Base-by-base conservation (phyloP, 371 early-diverging fungal genomes). In the Saksenaea oblongispora region DNA sequence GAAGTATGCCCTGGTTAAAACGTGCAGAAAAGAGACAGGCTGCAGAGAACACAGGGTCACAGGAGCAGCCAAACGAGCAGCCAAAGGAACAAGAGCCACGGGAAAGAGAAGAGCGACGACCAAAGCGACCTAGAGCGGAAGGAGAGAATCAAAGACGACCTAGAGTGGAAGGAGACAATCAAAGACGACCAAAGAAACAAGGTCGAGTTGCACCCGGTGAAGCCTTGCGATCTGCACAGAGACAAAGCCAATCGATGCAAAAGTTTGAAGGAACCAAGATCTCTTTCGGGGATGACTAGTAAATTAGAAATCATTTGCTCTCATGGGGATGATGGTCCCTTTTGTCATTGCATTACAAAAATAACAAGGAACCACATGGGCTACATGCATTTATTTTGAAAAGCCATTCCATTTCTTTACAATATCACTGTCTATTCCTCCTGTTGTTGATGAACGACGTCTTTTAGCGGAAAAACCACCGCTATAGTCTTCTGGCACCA, bases 211-310 rank as follows among this genome's bases (percentile, higher is more conserved):
- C 78, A 35, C 75, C 84, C 53, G 85, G 84, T 26, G 70, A 77
- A 34, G 84, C 83, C 5, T 68, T 83, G 47, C 79, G 77, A 28
- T 64, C 73, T 54, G 84, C 83, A 13, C 84, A 77, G 41, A 74
- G 85, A 61, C 79, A 78, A 42, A 67, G 82, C 35, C 77, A 79
- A 34, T 77, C 82, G 59, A 76, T 87, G 31, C 85, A 85, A 61
- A 82, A 83, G 63, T 89, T 87, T 63, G 82, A 87, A 62, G 90
- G 90, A 26, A 80, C 73, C 62, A 88, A 89, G 69, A 81, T 83
- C 62, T 80, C 82, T 0, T 89, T 89, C 75, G 84, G 71, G 28
- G 64, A 71, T 22, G 59, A 55, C 22, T 39, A 18, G 35, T 56
- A n/a, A 27, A 56, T 8, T 17, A 7, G 22, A 35, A 10, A 28